Conservation (phyloP, 352 stramenopile genomes). For the Elongisporangium undulatum region DNA sequence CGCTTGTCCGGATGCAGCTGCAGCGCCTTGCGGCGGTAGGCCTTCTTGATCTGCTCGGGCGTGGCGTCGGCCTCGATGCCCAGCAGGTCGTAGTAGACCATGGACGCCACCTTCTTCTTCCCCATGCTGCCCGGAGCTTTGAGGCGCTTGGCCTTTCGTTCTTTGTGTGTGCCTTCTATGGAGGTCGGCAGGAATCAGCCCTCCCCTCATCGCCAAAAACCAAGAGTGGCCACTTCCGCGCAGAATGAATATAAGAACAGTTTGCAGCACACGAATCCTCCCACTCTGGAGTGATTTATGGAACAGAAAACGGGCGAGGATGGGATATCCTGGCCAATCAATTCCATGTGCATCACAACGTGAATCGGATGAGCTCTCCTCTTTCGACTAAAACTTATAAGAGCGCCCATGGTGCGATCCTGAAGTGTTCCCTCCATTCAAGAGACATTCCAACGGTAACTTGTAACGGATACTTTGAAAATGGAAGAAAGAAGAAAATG, state of each 20-base stretch:
- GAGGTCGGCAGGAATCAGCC: background rate
- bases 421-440: background rate
- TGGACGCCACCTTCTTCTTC: conserved; percentile 70
- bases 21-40: conserved; percentile 88
- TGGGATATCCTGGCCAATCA: background rate
- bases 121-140: conserved; percentile 1
- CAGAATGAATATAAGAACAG: background rate
- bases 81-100: conserved; percentile 82
- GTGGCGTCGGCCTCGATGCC: conserved; percentile 68
- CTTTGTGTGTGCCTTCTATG: background rate
- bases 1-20: conserved; percentile 91
- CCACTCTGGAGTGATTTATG: background rate
- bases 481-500: background rate
- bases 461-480: background rate
- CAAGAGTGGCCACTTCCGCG: background rate
- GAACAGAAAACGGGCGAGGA: background rate
- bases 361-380: background rate
- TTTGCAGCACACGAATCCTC: background rate
- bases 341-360: no score
- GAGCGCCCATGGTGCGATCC: background rate
- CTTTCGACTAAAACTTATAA: background rate
- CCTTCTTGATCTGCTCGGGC: conserved; percentile 89
- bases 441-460: background rate
- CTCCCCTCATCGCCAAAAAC: background rate
- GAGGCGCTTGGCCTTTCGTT: background rate